Percentiles rank a stretch among this genome's conserved stretches.
These are phyloP conservation scores for Diaporthe longicolla DNA, from an alignment of 2,329 filamentous ascomycete species.

Conservation along the genomic window DNA sequence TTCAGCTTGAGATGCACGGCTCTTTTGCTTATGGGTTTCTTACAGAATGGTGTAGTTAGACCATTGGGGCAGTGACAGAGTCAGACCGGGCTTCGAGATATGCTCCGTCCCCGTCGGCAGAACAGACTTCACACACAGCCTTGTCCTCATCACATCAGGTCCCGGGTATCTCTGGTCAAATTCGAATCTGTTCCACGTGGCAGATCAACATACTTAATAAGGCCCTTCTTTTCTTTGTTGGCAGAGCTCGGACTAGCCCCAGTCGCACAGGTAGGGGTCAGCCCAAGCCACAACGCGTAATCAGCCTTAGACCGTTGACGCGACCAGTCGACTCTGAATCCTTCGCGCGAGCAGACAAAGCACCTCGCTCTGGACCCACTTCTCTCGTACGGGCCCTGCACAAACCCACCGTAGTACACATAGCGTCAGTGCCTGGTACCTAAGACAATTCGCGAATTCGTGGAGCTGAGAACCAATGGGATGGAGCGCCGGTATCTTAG, in stretches of 20 bases:
- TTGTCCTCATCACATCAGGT: background rate
- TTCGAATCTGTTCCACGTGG: background rate
- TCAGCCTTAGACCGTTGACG: background rate
- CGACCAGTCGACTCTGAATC: background rate
- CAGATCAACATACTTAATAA: background rate
- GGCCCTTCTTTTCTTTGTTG: background rate
- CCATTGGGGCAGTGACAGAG: background rate
- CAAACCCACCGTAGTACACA: background rate
- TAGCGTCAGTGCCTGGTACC: background rate
- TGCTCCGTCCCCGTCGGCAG: conserved; percentile 8
- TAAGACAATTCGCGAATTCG: background rate
- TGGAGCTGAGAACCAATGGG: background rate
- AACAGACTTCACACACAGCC: background rate
- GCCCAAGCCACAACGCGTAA: conserved; percentile 32
- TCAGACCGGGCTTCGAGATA: background rate
- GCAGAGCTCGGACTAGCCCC: background rate
- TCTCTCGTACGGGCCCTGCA: background rate
- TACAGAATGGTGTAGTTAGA: background rate
- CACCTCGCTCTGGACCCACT: conserved; percentile 22
- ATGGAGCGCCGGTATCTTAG: background rate
- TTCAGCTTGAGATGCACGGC: too few species aligned
- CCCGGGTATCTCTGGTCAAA: background rate
- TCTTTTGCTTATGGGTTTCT: background rate
- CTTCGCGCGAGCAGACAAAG: conserved; percentile 5
- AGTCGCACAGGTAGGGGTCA: background rate